phyloP scores from a whole-genome alignment of 768 basidiomycete species.

The Mycena filopes region DNA sequence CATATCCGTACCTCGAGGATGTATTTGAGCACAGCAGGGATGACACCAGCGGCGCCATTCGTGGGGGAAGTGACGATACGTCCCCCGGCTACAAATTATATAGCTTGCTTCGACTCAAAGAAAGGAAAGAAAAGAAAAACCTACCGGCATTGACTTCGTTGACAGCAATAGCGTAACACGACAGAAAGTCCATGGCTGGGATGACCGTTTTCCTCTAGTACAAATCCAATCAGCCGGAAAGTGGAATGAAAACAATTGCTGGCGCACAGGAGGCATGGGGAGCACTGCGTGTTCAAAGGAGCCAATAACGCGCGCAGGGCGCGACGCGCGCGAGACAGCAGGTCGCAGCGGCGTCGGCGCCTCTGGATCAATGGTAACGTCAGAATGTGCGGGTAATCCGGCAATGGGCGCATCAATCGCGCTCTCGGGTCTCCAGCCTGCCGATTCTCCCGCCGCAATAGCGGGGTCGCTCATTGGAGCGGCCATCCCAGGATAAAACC shows the following conservation, averaged over 20 bases:
- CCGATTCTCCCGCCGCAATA: constrained; percentile 47
- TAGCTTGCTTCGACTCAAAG: too few species aligned
- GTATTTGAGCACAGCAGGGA: constrained; percentile 92
- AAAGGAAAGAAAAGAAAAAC: constrained; percentile 43
- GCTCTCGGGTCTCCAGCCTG: constrained; percentile 33
- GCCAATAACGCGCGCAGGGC: constrained; percentile 67
- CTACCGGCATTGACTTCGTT: constrained; percentile 96
- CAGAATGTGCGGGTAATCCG: constrained; percentile 31
- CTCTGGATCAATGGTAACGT: constrained; percentile 31
- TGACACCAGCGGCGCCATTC: constrained; percentile 93
- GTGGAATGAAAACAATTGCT: constrained; percentile 18
- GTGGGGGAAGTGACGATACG: constrained; percentile 96
- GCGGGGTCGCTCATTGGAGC: constrained; percentile 38
- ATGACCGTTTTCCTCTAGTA: constrained; percentile 84
- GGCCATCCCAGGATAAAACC: constrained; percentile 62
- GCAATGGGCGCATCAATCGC: constrained; percentile 35
- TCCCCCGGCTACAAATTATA: too few species aligned
- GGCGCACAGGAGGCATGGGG: constrained; percentile 82
- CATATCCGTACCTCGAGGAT: constrained; percentile 70
- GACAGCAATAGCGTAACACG: constrained; percentile 93
- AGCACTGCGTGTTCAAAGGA: constrained; percentile 82
- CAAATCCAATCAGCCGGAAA: constrained; percentile 9
- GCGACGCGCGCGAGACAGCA: constrained; percentile 34
- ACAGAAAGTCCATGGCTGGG: constrained; percentile 93
- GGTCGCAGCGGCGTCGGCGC: constrained; percentile 26